Base-by-base conservation (phyloP, 176 grass and related monocot genomes). In the Oryza glaberrima region DNA sequence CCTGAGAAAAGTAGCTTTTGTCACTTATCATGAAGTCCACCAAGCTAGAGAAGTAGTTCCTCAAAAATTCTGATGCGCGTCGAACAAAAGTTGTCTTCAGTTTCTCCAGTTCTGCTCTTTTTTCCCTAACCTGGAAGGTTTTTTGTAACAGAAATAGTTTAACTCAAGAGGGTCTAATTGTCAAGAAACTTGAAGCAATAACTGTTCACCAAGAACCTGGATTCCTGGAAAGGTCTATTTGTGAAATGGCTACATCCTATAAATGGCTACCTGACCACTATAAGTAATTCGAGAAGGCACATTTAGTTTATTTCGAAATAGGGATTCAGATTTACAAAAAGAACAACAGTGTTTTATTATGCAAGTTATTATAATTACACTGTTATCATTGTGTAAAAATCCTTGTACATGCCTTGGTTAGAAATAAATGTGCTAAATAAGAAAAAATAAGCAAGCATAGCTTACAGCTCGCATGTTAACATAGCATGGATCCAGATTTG, bases 1-100 rank as follows among this genome's bases (percentile, higher is more conserved):
- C 96, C 96, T 99, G 96, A 65, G 96, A 90, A 89, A 99, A 99
- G 85, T 99, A 99, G 76, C 81, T 96, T 86, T 96, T 99, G 77
- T 99, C 96, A 86, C 86, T 99, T 84, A 99, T 94, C 96, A 96
- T 99, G 66, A 96, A 99, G 77, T 99, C 96, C 32, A 95, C 96
- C 90, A 99, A 91, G 66, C 93, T 94, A 87, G 94, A 95, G 83
- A 99, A 99, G 64, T 99, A 99, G 72, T 89, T 94, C 46, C 88
- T 92, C 67, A 99, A 91, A 81, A 99, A 99, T 71, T 99, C 91
- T 28, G 91, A 94, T 87, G 94, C 96, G 58, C 91, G 85, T 86
- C 87, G 84, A 90, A 99, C 88, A 84, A 96, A 99, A 70, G 90
- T 90, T 76, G 72, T 85, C 83, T 94, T 96, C 83, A 99, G 80